Evolutionary conservation across 441 rosid species (phyloP).

Genomic region (Hura crepitans): DNA sequence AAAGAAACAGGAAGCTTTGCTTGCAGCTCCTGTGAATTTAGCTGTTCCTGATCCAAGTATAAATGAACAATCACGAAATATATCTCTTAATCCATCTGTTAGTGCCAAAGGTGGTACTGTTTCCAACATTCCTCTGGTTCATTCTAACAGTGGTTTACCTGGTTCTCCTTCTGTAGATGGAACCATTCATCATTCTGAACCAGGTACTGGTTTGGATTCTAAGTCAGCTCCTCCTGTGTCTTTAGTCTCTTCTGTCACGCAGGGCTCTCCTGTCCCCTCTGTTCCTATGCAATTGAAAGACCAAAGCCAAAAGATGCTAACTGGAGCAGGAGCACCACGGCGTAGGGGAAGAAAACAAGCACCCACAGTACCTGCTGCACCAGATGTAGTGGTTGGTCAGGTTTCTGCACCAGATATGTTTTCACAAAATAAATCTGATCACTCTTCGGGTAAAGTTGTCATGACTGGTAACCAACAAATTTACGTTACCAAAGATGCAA

Average conservation of each 20-base stretch:
- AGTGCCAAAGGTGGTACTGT: conserved; percentile 26
- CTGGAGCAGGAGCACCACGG: conserved; percentile 49
- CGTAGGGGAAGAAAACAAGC: conserved; percentile 72
- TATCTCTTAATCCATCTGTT: too few species aligned
- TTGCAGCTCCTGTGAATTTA: conserved; percentile 32
- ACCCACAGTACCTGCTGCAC: conserved; percentile 31
- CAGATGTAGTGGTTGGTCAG: conserved; percentile 53
- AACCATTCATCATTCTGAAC: conserved; percentile 29
- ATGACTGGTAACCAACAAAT: conserved; percentile 36
- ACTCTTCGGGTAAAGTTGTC: conserved; percentile 28
- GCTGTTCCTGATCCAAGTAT: conserved; percentile 33
- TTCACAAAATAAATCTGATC: conserved; percentile 30
- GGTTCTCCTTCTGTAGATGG: conserved; percentile 33
- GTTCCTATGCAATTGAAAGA: conserved; percentile 41
- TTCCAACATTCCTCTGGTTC: conserved; percentile 31
- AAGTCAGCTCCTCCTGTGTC: conserved; percentile 29
- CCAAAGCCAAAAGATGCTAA: conserved; percentile 50
- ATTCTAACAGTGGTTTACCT: conserved; percentile 26
- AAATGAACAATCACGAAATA: conserved; percentile 34
- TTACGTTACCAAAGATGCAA: conserved; percentile 29
- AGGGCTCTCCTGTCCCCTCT: conserved; percentile 30
- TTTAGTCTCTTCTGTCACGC: conserved; percentile 34
- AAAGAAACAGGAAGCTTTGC: conserved; percentile 44
- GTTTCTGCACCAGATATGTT: conserved; percentile 34
- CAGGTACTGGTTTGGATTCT: conserved; percentile 35